A percentile compares a stretch with the other conserved stretches of the same genome.
These are phyloP conservation scores for Schizothecium vesticola DNA, from an alignment of 495 filamentous ascomycete genomes.

Conservation along the genomic window DNA sequence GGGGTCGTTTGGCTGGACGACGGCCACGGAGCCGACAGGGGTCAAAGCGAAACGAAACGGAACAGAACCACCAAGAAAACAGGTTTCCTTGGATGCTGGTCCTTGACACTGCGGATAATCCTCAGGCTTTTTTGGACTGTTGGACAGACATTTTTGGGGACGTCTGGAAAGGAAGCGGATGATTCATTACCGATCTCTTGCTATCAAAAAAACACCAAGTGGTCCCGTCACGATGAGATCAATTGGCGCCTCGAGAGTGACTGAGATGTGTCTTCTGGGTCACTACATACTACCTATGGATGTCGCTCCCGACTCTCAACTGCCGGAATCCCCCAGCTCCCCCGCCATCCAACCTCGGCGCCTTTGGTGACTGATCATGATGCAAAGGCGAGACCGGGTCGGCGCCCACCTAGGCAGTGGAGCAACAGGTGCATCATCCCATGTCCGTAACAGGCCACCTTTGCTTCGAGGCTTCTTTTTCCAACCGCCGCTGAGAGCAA, in stretches of 20 bases:
- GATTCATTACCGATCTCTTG: too few relatives aligned
- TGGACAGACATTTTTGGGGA: too few relatives aligned
- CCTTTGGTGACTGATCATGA: not conserved
- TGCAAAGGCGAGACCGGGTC: not conserved
- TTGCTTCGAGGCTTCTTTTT: not conserved
- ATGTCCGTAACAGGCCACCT: not conserved
- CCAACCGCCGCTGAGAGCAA: too few relatives aligned
- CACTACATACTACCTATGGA: too few relatives aligned
- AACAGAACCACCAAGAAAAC: not conserved
- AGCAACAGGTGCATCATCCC: not conserved
- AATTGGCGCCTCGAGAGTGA: not conserved
- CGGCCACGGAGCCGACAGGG: not conserved
- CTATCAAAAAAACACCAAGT: not conserved
- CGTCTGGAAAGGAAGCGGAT: too few relatives aligned
- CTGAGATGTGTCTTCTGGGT: not conserved
- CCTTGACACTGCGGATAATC: not conserved
- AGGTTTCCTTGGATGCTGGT: not conserved
- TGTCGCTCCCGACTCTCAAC: not conserved
- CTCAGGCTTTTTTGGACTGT: not conserved
- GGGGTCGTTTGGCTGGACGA: not conserved
- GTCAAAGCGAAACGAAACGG: not conserved
- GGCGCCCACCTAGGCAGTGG: not conserved
- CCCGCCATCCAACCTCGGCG: not conserved
- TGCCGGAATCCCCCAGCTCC: not conserved
- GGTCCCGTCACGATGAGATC: not conserved